These are phyloP conservation scores for Catharanthus roseus DNA, from an alignment of 257 asterid species.

Conservation along the genomic window DNA sequence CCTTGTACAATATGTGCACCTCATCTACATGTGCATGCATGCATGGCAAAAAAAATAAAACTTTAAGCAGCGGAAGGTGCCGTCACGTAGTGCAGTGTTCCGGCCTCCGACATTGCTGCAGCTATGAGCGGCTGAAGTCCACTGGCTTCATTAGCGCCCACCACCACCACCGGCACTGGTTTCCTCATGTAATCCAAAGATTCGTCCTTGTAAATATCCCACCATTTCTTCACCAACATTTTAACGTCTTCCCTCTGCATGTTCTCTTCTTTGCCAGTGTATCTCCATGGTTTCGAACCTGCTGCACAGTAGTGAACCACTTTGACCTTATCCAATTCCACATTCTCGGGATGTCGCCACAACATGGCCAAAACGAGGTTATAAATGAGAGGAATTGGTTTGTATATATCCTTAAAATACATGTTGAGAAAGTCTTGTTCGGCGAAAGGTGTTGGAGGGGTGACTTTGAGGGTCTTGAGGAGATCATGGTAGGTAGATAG, in stretches of 20 bases:
- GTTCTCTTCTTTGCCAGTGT: neutral
- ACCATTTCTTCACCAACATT: conserved; percentile 19
- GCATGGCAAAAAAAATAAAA: no score
- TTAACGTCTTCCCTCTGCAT: conserved; percentile 20
- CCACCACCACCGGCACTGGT: no score
- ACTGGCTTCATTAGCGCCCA: neutral
- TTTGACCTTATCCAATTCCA: conserved; percentile 5
- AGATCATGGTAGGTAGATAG: conserved; percentile 38
- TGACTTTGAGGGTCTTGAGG: conserved; percentile 32
- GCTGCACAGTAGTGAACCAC: conserved; percentile 7
- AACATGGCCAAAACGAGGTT: conserved; percentile 25
- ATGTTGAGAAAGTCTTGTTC: conserved; percentile 44
- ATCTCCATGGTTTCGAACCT: conserved; percentile 7
- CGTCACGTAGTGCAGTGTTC: conserved; percentile 5
- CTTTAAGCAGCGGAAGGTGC: conserved; percentile 23
- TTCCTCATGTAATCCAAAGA: neutral
- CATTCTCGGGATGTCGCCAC: conserved; percentile 29
- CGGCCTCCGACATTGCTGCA: conserved; percentile 8
- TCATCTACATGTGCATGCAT: no score
- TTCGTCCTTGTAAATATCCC: conserved; percentile 17
- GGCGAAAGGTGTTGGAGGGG: conserved; percentile 56
- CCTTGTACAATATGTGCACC: no score
- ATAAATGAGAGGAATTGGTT: conserved; percentile 16
- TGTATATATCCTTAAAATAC: conserved; percentile 21
- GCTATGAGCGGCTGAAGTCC: neutral